Evolutionary conservation across 768 basidiomycete species (phyloP).

Genomic region (Leccinum subgranulosum): DNA sequence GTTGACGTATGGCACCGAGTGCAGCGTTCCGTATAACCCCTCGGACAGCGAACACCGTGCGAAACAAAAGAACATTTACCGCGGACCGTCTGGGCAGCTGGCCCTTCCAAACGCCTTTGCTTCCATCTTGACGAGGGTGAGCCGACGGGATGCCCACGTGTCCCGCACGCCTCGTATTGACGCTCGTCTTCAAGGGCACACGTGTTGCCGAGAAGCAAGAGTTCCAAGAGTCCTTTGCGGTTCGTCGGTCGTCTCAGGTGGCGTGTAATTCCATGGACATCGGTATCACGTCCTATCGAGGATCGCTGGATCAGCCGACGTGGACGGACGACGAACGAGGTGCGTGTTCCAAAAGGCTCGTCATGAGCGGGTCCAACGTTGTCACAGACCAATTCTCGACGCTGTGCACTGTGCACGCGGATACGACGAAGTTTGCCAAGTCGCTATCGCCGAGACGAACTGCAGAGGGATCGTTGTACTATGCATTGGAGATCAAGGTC

Average conservation of each 20-base stretch:
- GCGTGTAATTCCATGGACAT: constrained; percentile 21
- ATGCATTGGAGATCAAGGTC: constrained; percentile 31
- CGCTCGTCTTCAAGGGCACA: constrained; percentile 34
- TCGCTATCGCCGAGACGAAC: constrained; percentile 20
- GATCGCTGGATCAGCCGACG: constrained; percentile 20
- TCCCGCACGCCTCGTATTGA: background rate
- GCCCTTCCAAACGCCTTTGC: constrained; percentile 41
- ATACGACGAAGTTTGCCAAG: constrained; percentile 30
- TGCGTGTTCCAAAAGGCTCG: background rate
- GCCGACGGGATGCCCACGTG: background rate
- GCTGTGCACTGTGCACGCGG: constrained; percentile 35
- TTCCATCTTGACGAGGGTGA: constrained; percentile 42
- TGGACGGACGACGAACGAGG: constrained; percentile 37
- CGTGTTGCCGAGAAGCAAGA: constrained; percentile 45
- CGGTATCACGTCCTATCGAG: constrained; percentile 32
- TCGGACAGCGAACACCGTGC: constrained; percentile 39
- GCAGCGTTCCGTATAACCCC: constrained; percentile 34
- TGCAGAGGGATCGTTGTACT: constrained; percentile 24
- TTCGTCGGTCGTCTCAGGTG: constrained; percentile 24
- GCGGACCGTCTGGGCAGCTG: constrained; percentile 36
- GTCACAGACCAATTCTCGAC: constrained; percentile 32
- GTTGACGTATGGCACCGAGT: constrained; percentile 46
- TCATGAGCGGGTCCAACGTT: background rate
- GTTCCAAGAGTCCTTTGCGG: constrained; percentile 37
- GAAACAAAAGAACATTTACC: constrained; percentile 32